Percentiles rank a stretch among this genome's conserved stretches.
phyloP scores from a whole-genome alignment of 2,329 filamentous ascomycete genomes.

The Cercospora brassicicola region DNA sequence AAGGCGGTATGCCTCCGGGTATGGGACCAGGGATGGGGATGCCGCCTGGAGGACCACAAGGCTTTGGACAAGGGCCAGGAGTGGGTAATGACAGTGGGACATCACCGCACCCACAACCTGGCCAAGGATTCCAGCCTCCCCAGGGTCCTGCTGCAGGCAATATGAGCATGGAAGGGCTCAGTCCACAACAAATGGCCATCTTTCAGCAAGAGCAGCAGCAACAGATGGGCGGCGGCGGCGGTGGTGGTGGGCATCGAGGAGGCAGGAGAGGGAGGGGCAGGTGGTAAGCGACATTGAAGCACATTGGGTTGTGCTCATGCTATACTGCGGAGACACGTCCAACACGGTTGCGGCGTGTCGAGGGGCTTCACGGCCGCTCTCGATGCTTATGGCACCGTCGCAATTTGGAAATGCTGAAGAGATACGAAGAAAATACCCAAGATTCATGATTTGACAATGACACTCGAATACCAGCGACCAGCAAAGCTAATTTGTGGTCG shows the following conservation, averaged over 20 bases:
- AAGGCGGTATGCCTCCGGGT: conserved; percentile 37
- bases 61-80: conserved; percentile 29
- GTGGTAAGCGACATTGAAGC: conserved; percentile 14
- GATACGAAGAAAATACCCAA: not conserved
- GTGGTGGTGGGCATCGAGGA: conserved; percentile 33
- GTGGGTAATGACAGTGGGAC: conserved; percentile 26
- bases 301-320: not conserved
- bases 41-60: conserved; percentile 17
- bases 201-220: conserved; percentile 38
- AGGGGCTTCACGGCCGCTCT: not conserved
- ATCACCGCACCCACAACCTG: conserved; percentile 29
- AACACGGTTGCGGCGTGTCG: not conserved
- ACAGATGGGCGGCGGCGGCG: conserved; percentile 17
- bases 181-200: conserved; percentile 40
- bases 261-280: conserved; percentile 29
- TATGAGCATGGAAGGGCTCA: conserved; percentile 37
- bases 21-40: conserved; percentile 21
- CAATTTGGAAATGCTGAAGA: not conserved
- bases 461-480: not conserved
- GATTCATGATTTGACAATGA: not conserved
- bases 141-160: conserved; percentile 27
- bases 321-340: not conserved
- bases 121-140: conserved; percentile 36
- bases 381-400: not conserved
- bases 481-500: not conserved